These are phyloP conservation scores for Colletotrichum chrysophilum DNA, from an alignment of 2,329 filamentous ascomycete genomes.

Conservation along the genomic window DNA sequence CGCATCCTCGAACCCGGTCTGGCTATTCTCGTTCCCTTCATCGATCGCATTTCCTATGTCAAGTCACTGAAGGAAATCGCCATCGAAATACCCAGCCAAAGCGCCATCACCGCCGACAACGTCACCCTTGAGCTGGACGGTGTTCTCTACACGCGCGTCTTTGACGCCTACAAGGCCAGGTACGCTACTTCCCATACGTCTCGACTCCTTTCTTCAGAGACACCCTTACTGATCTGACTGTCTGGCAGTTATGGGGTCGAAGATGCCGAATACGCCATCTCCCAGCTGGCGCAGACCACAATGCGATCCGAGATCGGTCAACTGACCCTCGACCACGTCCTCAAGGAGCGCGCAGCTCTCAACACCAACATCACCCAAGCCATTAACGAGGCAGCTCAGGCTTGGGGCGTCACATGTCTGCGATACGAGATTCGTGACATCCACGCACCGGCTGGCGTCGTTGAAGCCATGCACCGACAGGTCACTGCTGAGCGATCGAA, in stretches of 20 bases:
- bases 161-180: conserved; percentile 98
- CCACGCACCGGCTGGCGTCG: conserved; percentile 90
- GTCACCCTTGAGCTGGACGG: conserved; percentile 96
- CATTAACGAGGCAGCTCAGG: conserved; percentile 96
- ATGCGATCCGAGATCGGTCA: conserved; percentile 99
- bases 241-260: conserved; percentile 87
- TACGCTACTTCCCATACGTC: conserved; percentile 38
- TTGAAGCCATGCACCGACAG: conserved; percentile 97
- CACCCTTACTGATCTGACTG: background rate
- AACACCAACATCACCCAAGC: conserved; percentile 99
- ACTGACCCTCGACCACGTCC: conserved; percentile 92
- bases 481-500: conserved; percentile 97
- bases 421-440: conserved; percentile 99
- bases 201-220: background rate
- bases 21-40: conserved; percentile 84
- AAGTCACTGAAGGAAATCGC: conserved; percentile 96
- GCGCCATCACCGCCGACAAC: conserved; percentile 97
- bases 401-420: conserved; percentile 95
- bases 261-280: conserved; percentile 98
- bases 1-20: conserved; percentile 91
- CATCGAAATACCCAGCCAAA: conserved; percentile 96
- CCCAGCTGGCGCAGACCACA: conserved; percentile 95
- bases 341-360: conserved; percentile 94
- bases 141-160: conserved; percentile 92
- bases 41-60: conserved; percentile 97